These are phyloP conservation scores for Phialophora macrospora DNA, from an alignment of 2,329 filamentous ascomycete genomes.

Conservation along the genomic window DNA sequence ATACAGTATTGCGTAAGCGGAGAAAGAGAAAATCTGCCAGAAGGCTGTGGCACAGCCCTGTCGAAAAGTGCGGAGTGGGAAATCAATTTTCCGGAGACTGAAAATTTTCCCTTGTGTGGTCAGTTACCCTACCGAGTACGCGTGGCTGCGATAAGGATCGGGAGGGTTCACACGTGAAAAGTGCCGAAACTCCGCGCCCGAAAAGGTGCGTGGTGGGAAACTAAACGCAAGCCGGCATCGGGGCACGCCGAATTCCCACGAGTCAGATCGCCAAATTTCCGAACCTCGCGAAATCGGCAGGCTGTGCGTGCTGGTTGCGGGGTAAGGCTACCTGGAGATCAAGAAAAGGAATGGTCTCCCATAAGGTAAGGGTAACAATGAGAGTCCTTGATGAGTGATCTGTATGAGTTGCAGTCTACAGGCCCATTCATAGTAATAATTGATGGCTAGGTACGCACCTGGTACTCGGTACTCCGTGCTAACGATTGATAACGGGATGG, in stretches of 20 bases:
- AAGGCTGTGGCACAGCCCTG: conserved; percentile 21
- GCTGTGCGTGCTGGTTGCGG: conserved; percentile 23
- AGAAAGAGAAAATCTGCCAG: conserved; percentile 17
- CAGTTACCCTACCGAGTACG: too few species aligned
- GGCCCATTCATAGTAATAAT: neutral
- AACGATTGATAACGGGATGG: conserved; percentile 7
- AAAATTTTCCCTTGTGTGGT: neutral
- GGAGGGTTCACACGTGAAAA: neutral
- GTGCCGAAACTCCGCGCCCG: conserved; percentile 11
- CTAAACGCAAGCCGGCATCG: conserved; percentile 8
- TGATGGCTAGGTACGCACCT: neutral
- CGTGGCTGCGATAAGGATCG: neutral
- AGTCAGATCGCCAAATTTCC: conserved; percentile 14
- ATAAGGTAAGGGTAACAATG: neutral
- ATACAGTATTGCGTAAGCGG: neutral
- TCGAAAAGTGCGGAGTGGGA: conserved; percentile 18
- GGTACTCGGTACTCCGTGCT: neutral
- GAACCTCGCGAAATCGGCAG: conserved; percentile 12
- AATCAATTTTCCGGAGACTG: conserved; percentile 15
- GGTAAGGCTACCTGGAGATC: conserved; percentile 34
- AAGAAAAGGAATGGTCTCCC: neutral
- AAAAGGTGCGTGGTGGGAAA: conserved; percentile 2
- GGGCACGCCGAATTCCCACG: conserved; percentile 18
- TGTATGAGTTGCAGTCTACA: neutral
- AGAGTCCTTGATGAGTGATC: neutral